Base-by-base conservation (phyloP, 169 alveolate species). In the Babesia bovis region DNA sequence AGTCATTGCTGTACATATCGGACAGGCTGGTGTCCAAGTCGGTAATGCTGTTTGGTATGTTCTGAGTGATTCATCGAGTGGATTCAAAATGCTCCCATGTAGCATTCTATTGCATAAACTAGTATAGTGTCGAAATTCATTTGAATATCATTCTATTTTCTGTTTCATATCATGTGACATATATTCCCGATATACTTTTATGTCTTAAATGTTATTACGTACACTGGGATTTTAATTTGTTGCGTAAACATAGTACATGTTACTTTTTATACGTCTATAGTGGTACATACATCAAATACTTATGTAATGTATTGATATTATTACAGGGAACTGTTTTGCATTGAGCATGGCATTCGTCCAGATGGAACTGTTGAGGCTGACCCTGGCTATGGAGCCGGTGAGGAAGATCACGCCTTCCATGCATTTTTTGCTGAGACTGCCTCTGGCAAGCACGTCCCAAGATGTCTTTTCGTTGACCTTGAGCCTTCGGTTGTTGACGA, bases 371-470 rank as follows among this genome's bases (percentile, higher is more conserved):
- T 83, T 55, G 77, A 67, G 58, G 19, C 49, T 19, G 30, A 0
- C 0, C 85, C 74, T 52, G 58, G 94, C 45, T 97, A 94, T 76
- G 90, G 94, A 89, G 90, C 95, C 66, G 93, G 88, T 77, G 97
- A 96, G 68, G 98, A 96, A 47, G 99, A 96, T 88, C 98, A 94
- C 73, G 98, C 99, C 59, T 97, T 95, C 95, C 94, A 96, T 90
- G 97, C 99, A 40, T 97, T 96, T 89, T 98, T 98, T 94, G 93
- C 98, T 28, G 99, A 98, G 88, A 96, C 99, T 30, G 97, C 97
- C 12, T 98, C 99, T 56, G 99, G 99, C 53, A 97, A 95, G 90
- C 98, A 94, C 82, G 98, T 92, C 12, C 98, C 99, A 36, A 89
- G 99, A 72, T 85, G 96, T 40, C 92, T 96, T 61, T 90, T 94